Conservation (phyloP, 2,329 filamentous ascomycete genomes). For the Stagonosporopsis rhizophila region DNA sequence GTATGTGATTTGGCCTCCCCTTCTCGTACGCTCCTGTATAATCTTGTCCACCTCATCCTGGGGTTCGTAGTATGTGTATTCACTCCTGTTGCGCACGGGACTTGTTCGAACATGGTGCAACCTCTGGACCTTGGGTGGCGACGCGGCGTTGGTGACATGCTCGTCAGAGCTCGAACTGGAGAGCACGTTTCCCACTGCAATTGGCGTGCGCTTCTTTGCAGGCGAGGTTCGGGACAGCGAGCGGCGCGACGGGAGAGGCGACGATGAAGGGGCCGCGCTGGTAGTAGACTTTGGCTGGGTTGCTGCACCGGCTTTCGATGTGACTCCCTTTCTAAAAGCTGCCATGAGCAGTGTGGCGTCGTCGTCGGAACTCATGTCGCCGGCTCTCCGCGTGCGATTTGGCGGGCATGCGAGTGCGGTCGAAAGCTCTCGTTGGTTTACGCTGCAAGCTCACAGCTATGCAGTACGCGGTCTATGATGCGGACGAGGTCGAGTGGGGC, state of each 20-base stretch:
- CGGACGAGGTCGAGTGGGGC: background rate
- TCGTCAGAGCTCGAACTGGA: conserved; percentile 25
- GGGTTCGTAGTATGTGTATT: conserved; percentile 46
- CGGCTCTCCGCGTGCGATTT: background rate
- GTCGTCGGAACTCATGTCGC: conserved; percentile 37
- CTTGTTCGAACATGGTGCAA: conserved; percentile 35
- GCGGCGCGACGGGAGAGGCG: background rate
- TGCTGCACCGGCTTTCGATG: conserved; percentile 3
- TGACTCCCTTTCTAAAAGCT: conserved; percentile 29
- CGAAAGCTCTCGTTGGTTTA: background rate
- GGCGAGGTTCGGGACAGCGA: background rate
- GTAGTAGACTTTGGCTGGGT: background rate
- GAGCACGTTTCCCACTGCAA: conserved; percentile 24
- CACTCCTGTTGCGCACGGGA: conserved; percentile 35
- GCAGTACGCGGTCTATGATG: background rate
- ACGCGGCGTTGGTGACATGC: background rate
- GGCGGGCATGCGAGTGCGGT: background rate
- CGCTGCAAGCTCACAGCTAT: background rate
- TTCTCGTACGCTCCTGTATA: conserved; percentile 45
- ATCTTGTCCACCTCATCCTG: conserved; percentile 49
- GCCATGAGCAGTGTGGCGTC: conserved; percentile 37
- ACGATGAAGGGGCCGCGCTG: background rate
- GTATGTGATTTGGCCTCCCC: conserved; percentile 48
- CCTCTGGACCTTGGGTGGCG: conserved; percentile 19
- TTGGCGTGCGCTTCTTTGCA: conserved; percentile 13